These are phyloP conservation scores for Deinandra increscens DNA, from an alignment of 129 eudicot species.

Conservation along the genomic window DNA sequence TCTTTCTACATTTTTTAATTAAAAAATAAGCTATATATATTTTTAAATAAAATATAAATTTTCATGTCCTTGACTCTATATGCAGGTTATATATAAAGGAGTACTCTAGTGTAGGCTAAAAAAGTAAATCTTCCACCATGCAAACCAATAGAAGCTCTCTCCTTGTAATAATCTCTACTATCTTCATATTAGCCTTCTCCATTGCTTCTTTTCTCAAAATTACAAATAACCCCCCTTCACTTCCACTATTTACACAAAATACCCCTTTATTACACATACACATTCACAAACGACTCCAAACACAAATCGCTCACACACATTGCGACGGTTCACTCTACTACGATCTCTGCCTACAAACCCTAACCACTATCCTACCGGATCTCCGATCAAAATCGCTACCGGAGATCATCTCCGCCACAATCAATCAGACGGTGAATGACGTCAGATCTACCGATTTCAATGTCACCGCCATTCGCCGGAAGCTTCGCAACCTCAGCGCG, in stretches of 20 bases:
- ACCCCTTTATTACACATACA: conserved; percentile 34
- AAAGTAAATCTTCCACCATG: conserved; percentile 23
- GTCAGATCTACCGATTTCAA: conserved; percentile 55
- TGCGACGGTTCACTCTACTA: conserved; percentile 75
- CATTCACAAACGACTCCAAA: conserved; percentile 47
- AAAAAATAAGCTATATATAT: too few relatives aligned
- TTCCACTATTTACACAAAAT: conserved; percentile 24
- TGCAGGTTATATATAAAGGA: conserved; percentile 23
- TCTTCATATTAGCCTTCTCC: conserved; percentile 39
- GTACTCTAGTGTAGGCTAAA: not conserved
- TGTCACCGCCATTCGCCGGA: conserved; percentile 48
- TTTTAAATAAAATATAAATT: too few relatives aligned
- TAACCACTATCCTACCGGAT: conserved; percentile 54
- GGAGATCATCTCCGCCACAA: conserved; percentile 59
- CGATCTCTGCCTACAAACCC: conserved; percentile 65
- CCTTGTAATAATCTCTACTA: conserved; percentile 25
- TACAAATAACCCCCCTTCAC: conserved; percentile 24
- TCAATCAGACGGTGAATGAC: conserved; percentile 48
- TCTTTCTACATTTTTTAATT: too few relatives aligned
- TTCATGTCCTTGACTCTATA: not conserved
- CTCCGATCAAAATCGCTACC: conserved; percentile 59
- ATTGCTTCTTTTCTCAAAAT: conserved; percentile 13
- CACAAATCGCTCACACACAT: conserved; percentile 42
- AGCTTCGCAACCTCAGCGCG: conserved; percentile 33
- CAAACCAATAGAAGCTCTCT: conserved; percentile 32